Evolutionary conservation across 2,329 filamentous ascomycete genomes (phyloP).

Genomic region (Sporothrix euskadiensis): DNA sequence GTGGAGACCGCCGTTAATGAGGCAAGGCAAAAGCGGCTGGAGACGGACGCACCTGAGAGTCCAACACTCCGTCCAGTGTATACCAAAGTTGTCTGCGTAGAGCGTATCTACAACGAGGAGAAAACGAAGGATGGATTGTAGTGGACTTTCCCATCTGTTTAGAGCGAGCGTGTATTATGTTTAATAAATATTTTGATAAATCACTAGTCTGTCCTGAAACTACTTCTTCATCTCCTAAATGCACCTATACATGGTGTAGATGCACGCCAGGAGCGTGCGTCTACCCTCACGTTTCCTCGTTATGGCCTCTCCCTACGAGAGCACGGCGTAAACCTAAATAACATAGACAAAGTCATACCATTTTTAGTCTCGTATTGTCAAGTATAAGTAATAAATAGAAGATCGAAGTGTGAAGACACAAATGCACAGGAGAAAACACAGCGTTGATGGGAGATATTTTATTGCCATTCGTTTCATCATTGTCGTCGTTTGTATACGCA

Average conservation of each 20-base stretch:
- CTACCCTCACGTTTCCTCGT: too few species aligned
- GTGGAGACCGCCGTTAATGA: constrained; percentile 13
- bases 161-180: neutral
- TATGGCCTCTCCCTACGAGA: too few species aligned
- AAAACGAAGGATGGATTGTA: neutral
- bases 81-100: constrained; percentile 24
- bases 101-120: constrained; percentile 10
- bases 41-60: neutral
- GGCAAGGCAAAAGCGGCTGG: neutral
- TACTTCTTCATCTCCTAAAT: neutral
- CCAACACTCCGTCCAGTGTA: neutral
- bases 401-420: neutral
- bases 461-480: constrained; percentile 31
- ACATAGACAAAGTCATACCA: neutral
- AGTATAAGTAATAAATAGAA: neutral
- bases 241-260: too few species aligned
- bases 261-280: too few species aligned
- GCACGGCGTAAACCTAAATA: too few species aligned
- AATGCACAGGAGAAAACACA: neutral
- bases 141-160: neutral
- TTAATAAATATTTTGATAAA: neutral
- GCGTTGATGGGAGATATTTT: neutral
- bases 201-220: neutral
- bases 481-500: constrained; percentile 29
- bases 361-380: neutral